These are phyloP conservation scores for Salix purpurea DNA, from an alignment of 345 rosid genomes.

Conservation along the genomic window DNA sequence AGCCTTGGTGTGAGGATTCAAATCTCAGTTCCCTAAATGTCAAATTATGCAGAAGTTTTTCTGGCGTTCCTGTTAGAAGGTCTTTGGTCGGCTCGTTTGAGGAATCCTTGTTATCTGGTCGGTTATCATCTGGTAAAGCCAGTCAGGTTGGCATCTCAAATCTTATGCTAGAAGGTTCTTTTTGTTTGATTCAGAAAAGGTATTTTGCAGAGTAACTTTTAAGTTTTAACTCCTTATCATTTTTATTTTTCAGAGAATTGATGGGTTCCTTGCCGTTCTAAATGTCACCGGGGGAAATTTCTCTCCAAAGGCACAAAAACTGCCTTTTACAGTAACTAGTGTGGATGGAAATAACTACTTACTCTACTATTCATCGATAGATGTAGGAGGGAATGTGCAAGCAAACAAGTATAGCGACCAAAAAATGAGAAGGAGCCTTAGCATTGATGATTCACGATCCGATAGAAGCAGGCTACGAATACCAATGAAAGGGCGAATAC, in stretches of 20 bases:
- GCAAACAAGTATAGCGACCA: slow-evolving; percentile 45
- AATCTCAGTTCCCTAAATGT: slow-evolving; percentile 34
- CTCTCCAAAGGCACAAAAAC: slow-evolving; percentile 86
- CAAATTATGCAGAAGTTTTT: slow-evolving; percentile 52
- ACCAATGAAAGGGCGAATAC: slow-evolving; percentile 90
- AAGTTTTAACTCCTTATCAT: background rate
- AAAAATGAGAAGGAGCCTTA: slow-evolving; percentile 46
- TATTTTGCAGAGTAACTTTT: background rate
- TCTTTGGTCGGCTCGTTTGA: slow-evolving; percentile 96
- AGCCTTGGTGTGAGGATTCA: slow-evolving; percentile 12
- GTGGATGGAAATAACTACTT: slow-evolving; percentile 79
- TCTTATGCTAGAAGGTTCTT: background rate
- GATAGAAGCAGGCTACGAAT: slow-evolving; percentile 62
- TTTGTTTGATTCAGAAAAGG: background rate
- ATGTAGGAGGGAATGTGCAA: slow-evolving; percentile 52
- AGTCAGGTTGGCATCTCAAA: slow-evolving; percentile 53
- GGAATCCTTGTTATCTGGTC: slow-evolving; percentile 86
- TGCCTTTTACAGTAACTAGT: slow-evolving; percentile 83
- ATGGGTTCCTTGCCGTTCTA: slow-evolving; percentile 92
- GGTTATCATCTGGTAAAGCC: slow-evolving; percentile 53
- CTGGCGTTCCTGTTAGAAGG: slow-evolving; percentile 70
- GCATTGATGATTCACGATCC: slow-evolving; percentile 50
- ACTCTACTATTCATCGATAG: slow-evolving; percentile 79
- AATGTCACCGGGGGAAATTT: slow-evolving; percentile 84
- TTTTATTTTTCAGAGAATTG: slow-evolving; percentile 52